Base-by-base conservation (phyloP, 768 basidiomycete species). In the Suillus fuscotomentosus region DNA sequence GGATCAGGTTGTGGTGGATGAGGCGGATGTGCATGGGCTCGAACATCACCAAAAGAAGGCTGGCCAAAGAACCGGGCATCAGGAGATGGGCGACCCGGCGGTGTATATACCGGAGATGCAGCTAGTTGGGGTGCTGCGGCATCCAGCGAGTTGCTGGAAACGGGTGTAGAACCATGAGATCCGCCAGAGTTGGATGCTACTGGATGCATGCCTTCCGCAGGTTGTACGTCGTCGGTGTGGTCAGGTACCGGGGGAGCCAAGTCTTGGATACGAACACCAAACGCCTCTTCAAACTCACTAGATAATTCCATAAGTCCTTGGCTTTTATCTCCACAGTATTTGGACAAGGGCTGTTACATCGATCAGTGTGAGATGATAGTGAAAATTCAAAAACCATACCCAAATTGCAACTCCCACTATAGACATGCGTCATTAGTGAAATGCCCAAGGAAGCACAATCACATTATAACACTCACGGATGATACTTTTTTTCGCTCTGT, bases 371-470 rank as follows among this genome's bases (percentile, higher is more conserved):
- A 60, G 48, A 80, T 60, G 71, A 79, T 60, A 67, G 77, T 38
- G 81, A 78, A 14, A 22, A 43, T 66, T 57, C 2, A 36, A 22
- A 43, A 72, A 70, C 41, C 83, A 73, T 77, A 91, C 89, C 86
- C 85, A 88, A 57, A 90, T 79, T 42, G 84, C 77, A 59, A 80
- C 68, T 63, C 83, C 87, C 81, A 90, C 89, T 91, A 67, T 71
- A 57, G 78, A 77, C 60, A 69, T 82, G 63, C 5, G 6, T 11
- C 39, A 41, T 59, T 42, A 59, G 24, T 59, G 17, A 42, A 59
- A 59, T 11, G 39, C 22, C 36, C 17, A 41, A 41, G 24, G 79
- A 31, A 82, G 78, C 70, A 83, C 83, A 70, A 73, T 77, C 81
- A 27, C 5, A 9, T 27, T 3, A 48, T 39, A 14, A 15, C n/a